Percentiles rank a stretch among this genome's conserved stretches.
phyloP scores from a whole-genome alignment of 2,329 filamentous ascomycete genomes.

The Alternaria solani region DNA sequence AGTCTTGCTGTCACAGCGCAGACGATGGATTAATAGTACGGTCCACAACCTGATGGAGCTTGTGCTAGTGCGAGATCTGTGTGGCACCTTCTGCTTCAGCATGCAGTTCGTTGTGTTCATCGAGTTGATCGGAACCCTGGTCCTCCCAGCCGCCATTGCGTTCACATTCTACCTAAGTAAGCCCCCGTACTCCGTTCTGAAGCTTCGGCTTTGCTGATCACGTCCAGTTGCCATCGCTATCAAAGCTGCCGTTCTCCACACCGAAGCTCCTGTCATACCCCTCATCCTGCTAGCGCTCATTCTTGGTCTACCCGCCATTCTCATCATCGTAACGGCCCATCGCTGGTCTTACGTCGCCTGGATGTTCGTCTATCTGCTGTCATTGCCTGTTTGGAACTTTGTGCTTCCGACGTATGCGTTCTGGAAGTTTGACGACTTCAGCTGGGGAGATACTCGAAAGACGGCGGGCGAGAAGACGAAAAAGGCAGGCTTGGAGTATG shows the following conservation, averaged over 20 bases:
- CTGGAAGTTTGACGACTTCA: slow-evolving; percentile 99
- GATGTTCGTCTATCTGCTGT: slow-evolving; percentile 96
- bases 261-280: slow-evolving; percentile 80
- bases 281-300: slow-evolving; percentile 89
- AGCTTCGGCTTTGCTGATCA: slow-evolving; percentile 35
- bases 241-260: slow-evolving; percentile 65
- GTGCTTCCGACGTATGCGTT: slow-evolving; percentile 92
- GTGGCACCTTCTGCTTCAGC: slow-evolving; percentile 98
- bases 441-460: slow-evolving; percentile 97
- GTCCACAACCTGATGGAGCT: slow-evolving; percentile 99
- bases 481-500: slow-evolving; percentile 84
- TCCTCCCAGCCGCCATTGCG: slow-evolving; percentile 92
- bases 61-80: slow-evolving; percentile 91
- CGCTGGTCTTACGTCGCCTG: slow-evolving; percentile 90
- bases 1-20: slow-evolving; percentile 90
- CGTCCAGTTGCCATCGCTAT: slow-evolving; percentile 82
- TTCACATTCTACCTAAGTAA: slow-evolving; percentile 96
- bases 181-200: slow-evolving; percentile 49
- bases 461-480: slow-evolving; percentile 89
- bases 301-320: slow-evolving; percentile 87
- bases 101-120: slow-evolving; percentile 99
- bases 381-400: slow-evolving; percentile 97
- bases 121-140: slow-evolving; percentile 91
- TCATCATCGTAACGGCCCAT: slow-evolving; percentile 94
- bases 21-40: slow-evolving; percentile 99